phyloP scores from a whole-genome alignment of 139 green algal species.

The Pleodorina starrii region DNA sequence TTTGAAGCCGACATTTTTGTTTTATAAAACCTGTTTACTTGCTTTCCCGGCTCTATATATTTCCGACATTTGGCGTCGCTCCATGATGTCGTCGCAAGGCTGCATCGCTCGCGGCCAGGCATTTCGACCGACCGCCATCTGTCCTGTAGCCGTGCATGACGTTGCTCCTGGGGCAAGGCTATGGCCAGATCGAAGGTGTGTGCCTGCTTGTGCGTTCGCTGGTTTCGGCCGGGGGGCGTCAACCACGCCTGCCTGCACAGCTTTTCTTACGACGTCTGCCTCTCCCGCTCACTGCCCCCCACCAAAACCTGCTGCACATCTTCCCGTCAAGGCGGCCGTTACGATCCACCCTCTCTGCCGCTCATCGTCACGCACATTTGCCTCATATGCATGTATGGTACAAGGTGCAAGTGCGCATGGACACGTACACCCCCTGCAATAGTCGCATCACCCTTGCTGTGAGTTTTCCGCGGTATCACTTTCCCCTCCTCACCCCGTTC shows the following conservation, averaged over 20 bases:
- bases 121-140: neutral
- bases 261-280: neutral
- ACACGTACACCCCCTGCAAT: too few relatives aligned
- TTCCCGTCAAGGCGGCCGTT: neutral
- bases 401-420: too few relatives aligned
- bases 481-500: too few relatives aligned
- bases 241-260: neutral
- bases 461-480: too few relatives aligned
- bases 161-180: neutral
- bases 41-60: too few relatives aligned
- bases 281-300: too few relatives aligned
- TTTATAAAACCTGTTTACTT: too few relatives aligned
- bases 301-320: neutral
- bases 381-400: too few relatives aligned
- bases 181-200: neutral
- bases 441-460: too few relatives aligned
- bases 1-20: too few relatives aligned
- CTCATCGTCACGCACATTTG: neutral
- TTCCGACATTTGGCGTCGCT: too few relatives aligned
- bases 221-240: neutral
- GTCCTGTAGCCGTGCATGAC: neutral
- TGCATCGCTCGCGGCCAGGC: neutral
- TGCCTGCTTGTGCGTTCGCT: too few relatives aligned
- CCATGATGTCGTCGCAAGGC: neutral
- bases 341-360: neutral